A percentile compares a stretch with the other conserved stretches of the same genome.
Conservation (phyloP, 257 asterid genomes). For the Buddleja alternifolia region DNA sequence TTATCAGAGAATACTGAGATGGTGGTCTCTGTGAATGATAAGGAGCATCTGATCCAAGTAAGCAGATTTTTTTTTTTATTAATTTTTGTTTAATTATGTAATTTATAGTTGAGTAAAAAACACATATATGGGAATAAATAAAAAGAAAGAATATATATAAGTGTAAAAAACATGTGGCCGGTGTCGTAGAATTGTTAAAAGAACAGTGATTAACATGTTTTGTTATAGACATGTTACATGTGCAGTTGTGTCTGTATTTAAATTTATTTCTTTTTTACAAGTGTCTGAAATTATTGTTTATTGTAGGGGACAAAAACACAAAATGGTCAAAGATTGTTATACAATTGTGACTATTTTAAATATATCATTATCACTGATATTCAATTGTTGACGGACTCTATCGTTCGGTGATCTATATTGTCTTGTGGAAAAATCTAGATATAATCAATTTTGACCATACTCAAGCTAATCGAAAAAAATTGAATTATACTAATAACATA, state of each 20-base stretch:
- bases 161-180: conserved; percentile 36
- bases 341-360: not conserved
- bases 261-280: not conserved
- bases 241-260: conserved; percentile 24
- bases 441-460: too few species aligned
- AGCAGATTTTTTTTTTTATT: conserved; percentile 8
- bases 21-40: conserved; percentile 39
- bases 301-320: conserved; percentile 35
- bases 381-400: conserved; percentile 27
- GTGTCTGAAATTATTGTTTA: conserved; percentile 19
- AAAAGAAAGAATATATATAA: not conserved
- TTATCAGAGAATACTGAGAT: conserved; percentile 18
- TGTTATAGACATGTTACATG: conserved; percentile 34
- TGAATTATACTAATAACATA: too few species aligned
- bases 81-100: not conserved
- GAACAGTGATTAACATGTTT: not conserved
- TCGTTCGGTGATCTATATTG: not conserved
- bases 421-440: too few species aligned
- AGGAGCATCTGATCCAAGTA: conserved; percentile 43
- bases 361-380: not conserved
- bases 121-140: not conserved
- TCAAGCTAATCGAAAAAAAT: too few species aligned
- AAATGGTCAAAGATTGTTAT: conserved; percentile 34
- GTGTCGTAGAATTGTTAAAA: conserved; percentile 27
- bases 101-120: not conserved